Conservation (phyloP, 129 eudicot genomes). For the Cynara cardunculus region DNA sequence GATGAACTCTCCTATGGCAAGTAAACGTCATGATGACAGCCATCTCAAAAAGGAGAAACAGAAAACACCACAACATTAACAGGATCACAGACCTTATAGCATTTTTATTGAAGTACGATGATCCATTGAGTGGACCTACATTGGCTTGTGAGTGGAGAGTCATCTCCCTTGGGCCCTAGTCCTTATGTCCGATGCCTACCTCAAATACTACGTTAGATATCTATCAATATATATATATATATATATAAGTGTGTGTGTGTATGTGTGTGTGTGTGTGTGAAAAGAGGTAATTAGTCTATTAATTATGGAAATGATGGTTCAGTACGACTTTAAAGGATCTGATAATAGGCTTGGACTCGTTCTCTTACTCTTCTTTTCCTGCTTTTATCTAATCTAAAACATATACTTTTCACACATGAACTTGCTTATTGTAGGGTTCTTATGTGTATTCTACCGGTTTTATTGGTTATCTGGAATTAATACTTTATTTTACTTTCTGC, state of each 20-base stretch:
- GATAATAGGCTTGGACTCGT: neutral
- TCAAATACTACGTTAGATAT: neutral
- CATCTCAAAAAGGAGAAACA: neutral
- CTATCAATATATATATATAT: neutral
- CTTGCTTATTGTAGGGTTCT: constrained; percentile 11
- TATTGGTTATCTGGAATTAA: neutral
- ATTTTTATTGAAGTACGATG: no score
- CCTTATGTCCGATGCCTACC: neutral
- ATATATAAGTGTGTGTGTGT: no score
- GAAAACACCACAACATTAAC: neutral
- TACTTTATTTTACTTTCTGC: neutral
- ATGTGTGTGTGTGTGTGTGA: neutral
- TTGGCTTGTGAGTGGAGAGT: no score
- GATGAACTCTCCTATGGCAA: neutral
- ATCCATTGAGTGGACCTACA: no score
- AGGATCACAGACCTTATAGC: no score
- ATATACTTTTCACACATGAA: neutral
- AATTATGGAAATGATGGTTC: neutral
- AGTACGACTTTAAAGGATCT: neutral
- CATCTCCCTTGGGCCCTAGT: no score
- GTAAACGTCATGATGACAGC: neutral
- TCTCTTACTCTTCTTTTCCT: neutral
- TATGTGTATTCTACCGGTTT: neutral
- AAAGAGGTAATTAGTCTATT: neutral
- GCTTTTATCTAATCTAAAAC: neutral